Evolutionary conservation across 1,139 yeast genomes (phyloP), one percentile per base, ranked within the genome.

Genomic region (Diutina scorzettiae): DNA sequence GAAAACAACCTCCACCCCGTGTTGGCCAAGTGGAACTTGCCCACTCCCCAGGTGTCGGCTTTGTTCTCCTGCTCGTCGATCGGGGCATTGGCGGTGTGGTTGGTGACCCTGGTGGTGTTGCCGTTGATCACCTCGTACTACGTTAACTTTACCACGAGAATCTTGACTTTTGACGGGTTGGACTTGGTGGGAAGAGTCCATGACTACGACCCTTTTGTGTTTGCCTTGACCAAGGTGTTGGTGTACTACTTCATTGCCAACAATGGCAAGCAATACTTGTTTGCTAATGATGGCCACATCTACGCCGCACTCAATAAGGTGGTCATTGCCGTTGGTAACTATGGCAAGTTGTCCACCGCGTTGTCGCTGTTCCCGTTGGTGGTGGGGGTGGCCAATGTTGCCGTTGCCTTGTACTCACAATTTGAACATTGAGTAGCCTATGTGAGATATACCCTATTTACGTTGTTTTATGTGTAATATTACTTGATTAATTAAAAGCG

Each of bases 121-220:
- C 85, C 85, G 23, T 55, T 67, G 50, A 43, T 65, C 31, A 50
- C 60, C 24, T 68, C 78, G 25, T 74, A 70, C 58, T 75, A 69
- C 57, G 53, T 75, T 51, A 75, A 75, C 57, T 75, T 75, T 56
- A 62, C 77, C 45, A 64, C 70, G 51, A 62, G 72, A 19, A 60
- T 34, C 39, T 34, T 34, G 39, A 34, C 39, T 12, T 34, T 34
- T 9, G 39, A 34, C n/a, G 39, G 39, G 24, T 34, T 34, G 39
- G 39, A 34, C 28, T 58, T 59, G 31, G 56, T 62, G 42, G 68
- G 62, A 47, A 65, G 70, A 49, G 71, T 70, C 43, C 66, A 65
- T 58, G 59, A 56, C 44, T 68, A 59, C 55, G 84, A 78, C 56
- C 82, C 83, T 30, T 68, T 77, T 49, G 63, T 72, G 45, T 78